Base-by-base conservation (phyloP, 495 filamentous ascomycete species). In the Penicillium turbatum region DNA sequence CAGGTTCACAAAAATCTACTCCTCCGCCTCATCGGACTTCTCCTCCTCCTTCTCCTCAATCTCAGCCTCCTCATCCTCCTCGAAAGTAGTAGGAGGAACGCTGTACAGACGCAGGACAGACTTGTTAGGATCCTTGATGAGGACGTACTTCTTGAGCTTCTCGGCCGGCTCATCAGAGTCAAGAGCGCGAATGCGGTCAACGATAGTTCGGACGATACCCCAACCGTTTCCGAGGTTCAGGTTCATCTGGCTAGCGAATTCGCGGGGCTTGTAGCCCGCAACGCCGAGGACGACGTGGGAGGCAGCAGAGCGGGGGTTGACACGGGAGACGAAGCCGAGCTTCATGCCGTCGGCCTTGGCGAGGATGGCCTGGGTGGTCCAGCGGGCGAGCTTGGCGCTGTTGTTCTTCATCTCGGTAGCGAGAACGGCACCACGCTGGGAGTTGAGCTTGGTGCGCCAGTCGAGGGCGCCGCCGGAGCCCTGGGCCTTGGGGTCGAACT, bases 331-430 rank as follows among this genome's bases (percentile, higher is more conserved):
- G 72, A 98, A 98, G 83, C 93, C 93, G 65, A 98, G 84, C 79
- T 97, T 98, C 90, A 98, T 97, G 54, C 86, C 79, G 68, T 97
- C 92, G 16, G 93, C 92, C 73, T 90, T 91, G 64, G 93, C 92
- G 37, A 98, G 82, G 64, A 97, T 96, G 60, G 85, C 86, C 78
- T 98, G 93, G 46, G 90, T 88, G 16, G 93, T 95, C 93, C 93
- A 98, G 62, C 93, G 78, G 31, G 93, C 95, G 49, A 98, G 83
- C 79, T 98, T 98, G 83, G 87, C 92, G 65, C 84, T 88, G 80
- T 98, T 98, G 82, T 98, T 98, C 86, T 98, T 98, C 93, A 98
- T 98, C 65, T 78, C 93, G n/a, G 93, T 98, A 16, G 93, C 93
- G 13, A 98, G 87, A 29, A 97, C 92, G 26, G 93, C 93, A 79